Conservation (phyloP, 768 basidiomycete genomes). For the Leccinum broughii region DNA sequence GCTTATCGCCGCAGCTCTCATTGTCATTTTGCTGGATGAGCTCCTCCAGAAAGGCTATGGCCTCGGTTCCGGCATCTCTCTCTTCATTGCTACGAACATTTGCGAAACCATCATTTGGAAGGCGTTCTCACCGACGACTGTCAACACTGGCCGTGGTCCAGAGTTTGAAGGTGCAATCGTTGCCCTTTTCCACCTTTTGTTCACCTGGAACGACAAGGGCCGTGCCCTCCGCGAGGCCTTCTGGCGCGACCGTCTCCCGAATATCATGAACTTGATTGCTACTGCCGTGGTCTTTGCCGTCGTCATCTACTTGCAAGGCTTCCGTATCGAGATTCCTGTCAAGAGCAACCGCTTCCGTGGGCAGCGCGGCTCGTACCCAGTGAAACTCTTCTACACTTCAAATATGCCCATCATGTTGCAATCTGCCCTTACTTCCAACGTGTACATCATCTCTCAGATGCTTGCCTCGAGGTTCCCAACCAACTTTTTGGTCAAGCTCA, state of each 20-base stretch:
- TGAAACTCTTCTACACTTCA: conserved; percentile 98
- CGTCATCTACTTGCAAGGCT: conserved; percentile 98
- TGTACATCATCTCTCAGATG: conserved; percentile 98
- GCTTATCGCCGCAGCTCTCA: conserved; percentile 88
- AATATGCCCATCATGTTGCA: conserved; percentile 99
- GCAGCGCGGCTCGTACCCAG: conserved; percentile 92
- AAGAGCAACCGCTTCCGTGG: conserved; percentile 96
- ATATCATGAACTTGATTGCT: conserved; percentile 96
- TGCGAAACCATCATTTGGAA: conserved; percentile 99
- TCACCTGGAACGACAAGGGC: conserved; percentile 98
- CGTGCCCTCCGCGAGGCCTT: conserved; percentile 97
- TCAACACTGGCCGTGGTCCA: conserved; percentile 97
- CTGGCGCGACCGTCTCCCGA: conserved; percentile 95
- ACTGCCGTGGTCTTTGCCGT: conserved; percentile 90
- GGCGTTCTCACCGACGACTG: conserved; percentile 95
- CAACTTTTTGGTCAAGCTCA: conserved; percentile 85
- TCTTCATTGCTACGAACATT: conserved; percentile 99
- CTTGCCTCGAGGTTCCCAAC: conserved; percentile 86
- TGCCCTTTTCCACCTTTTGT: conserved; percentile 94
- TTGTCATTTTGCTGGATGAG: conserved; percentile 98
- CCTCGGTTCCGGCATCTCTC: conserved; percentile 96
- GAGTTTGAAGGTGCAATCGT: conserved; percentile 98
- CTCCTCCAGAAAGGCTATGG: conserved; percentile 99
- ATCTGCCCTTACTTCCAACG: conserved; percentile 87
- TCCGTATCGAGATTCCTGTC: conserved; percentile 97